Percentiles rank a stretch among this genome's conserved stretches.
These are phyloP conservation scores for Pyrus hybrid DNA, from an alignment of 331 rosid species.

Conservation along the genomic window DNA sequence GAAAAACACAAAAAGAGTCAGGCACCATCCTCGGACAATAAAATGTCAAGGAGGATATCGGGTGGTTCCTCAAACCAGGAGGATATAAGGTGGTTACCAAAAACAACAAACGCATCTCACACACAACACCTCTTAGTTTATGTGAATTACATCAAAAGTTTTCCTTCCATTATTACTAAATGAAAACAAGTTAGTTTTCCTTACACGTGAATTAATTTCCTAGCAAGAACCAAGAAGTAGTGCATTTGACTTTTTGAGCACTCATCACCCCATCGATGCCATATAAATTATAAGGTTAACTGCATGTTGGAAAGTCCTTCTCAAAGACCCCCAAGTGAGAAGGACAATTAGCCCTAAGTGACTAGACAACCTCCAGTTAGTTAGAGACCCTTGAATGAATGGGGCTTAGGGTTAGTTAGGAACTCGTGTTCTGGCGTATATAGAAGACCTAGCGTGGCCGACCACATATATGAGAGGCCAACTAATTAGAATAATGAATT, in stretches of 20 bases:
- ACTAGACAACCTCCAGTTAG: not conserved
- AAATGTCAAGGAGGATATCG: too few species aligned
- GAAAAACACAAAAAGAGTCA: too few species aligned
- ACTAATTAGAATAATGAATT: not conserved
- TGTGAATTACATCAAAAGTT: not conserved
- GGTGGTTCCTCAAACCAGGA: too few species aligned
- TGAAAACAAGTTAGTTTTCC: not conserved
- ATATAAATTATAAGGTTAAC: not conserved
- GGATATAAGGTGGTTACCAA: too few species aligned
- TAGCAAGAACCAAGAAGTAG: not conserved
- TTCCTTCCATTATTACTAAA: not conserved
- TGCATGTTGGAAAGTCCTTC: not conserved
- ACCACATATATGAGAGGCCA: not conserved
- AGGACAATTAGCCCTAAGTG: not conserved
- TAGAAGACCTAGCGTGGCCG: not conserved
- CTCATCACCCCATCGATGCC: not conserved
- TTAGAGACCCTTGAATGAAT: not conserved
- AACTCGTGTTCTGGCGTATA: not conserved
- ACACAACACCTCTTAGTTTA: not conserved
- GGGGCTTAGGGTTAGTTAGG: not conserved
- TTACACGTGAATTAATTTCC: not conserved
- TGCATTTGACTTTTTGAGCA: not conserved
- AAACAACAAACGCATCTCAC: not conserved
- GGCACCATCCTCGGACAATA: too few species aligned
- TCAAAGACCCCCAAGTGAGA: not conserved